A percentile compares a stretch with the other conserved stretches of the same genome.
phyloP scores from a whole-genome alignment of 1,284 basidiomycete genomes.

The Hypsizygus ulmarius region DNA sequence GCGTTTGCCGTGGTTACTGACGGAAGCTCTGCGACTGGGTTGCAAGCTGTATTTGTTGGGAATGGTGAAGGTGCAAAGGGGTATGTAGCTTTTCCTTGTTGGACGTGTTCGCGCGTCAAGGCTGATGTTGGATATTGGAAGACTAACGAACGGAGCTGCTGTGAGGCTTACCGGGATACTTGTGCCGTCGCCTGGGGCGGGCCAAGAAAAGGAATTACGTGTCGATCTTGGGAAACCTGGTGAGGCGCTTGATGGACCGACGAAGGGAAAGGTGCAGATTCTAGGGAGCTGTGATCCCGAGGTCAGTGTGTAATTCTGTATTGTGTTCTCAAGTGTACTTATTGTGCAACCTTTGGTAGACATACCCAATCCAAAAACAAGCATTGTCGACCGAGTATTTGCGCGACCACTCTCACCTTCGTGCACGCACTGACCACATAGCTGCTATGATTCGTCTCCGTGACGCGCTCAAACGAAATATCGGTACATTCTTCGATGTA shows the following conservation, averaged over 20 bases:
- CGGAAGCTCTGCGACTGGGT: slow-evolving; percentile 62
- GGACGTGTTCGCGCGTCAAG: neutral
- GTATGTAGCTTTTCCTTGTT: slow-evolving; percentile 28
- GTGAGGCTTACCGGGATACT: slow-evolving; percentile 69
- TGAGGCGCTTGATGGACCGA: neutral
- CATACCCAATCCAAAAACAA: slow-evolving; percentile 89
- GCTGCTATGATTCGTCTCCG: slow-evolving; percentile 77
- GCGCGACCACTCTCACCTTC: slow-evolving; percentile 80
- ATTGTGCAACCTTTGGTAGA: slow-evolving; percentile 35
- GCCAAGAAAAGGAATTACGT: slow-evolving; percentile 75
- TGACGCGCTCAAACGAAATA: slow-evolving; percentile 46
- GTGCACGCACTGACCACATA: slow-evolving; percentile 71
- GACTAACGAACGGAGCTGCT: slow-evolving; percentile 71
- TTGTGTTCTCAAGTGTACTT: neutral
- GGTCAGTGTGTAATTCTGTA: slow-evolving; percentile 36
- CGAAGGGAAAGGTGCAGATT: slow-evolving; percentile 45
- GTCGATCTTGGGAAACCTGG: slow-evolving; percentile 41
- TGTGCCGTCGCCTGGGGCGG: slow-evolving; percentile 61
- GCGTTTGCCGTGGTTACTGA: slow-evolving; percentile 84
- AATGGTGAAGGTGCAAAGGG: slow-evolving; percentile 35
- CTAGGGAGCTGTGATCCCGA: slow-evolving; percentile 77
- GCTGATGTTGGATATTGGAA: slow-evolving; percentile 21
- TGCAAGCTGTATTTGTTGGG: slow-evolving; percentile 76
- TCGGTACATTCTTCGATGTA: slow-evolving; percentile 74
- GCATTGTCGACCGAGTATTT: slow-evolving; percentile 71